Conservation (phyloP, 2,329 filamentous ascomycete genomes). For the Metarhizium anisopliae region DNA sequence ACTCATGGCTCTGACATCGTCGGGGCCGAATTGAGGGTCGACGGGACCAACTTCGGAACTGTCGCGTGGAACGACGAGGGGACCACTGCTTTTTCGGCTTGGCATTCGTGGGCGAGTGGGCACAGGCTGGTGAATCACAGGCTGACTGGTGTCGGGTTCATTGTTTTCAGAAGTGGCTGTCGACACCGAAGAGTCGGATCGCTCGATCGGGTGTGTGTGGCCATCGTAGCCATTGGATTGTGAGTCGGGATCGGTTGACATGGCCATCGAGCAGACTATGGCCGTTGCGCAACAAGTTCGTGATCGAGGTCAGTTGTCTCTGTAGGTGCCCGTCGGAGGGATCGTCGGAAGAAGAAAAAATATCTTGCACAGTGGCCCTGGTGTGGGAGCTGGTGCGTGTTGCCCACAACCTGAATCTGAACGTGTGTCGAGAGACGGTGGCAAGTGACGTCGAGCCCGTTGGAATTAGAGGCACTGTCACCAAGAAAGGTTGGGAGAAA, state of each 20-base stretch:
- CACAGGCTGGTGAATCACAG: constrained; percentile 41
- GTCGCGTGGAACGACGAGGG: constrained; percentile 73
- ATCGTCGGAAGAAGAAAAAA: no score
- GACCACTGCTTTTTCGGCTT: constrained; percentile 70
- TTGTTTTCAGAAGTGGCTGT: constrained; percentile 25
- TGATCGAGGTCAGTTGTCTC: neutral
- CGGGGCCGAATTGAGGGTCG: constrained; percentile 69
- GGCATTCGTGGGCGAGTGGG: constrained; percentile 57
- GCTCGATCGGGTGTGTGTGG: constrained; percentile 25
- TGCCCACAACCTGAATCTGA: no score
- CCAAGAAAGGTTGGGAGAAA: neutral
- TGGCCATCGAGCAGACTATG: neutral
- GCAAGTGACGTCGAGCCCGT: neutral
- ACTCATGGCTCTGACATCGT: constrained; percentile 91
- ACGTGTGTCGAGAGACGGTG: no score
- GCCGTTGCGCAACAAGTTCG: neutral
- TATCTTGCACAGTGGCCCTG: no score
- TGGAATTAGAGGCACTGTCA: neutral
- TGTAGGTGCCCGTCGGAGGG: no score
- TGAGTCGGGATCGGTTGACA: constrained; percentile 16
- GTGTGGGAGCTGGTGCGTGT: no score
- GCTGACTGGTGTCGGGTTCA: constrained; percentile 35
- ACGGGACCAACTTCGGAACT: constrained; percentile 63
- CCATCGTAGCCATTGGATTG: constrained; percentile 14
- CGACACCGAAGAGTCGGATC: constrained; percentile 27